Evolutionary conservation across 352 stramenopile genomes (phyloP), one percentile per base, ranked within the genome.

Genomic region (Globisporangium alternatum): DNA sequence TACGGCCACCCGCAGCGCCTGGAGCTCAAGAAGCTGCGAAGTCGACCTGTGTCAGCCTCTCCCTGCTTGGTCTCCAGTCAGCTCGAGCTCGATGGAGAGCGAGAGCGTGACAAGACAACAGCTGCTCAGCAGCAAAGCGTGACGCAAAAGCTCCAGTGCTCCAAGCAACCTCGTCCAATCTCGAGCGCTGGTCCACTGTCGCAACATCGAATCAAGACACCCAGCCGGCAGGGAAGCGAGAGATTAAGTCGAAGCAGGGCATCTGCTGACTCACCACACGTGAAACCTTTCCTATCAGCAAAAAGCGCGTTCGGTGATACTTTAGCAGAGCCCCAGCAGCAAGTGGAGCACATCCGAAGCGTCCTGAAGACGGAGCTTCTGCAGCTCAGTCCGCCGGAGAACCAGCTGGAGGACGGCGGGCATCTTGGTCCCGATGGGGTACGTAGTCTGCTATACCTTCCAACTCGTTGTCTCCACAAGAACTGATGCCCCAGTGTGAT

Each of bases 261-360:
- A 2, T 30, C n/a, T 49, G 5, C 15, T 7, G 17, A 49, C 12
- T 28, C 41, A 35, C 62, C 37, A 44, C 25, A 13, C 13, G 19
- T 19, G 21, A 63, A 68, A 28, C 45, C 35, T 15, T 63, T 68
- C 17, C 28, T 57, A 10, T 45, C 25, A 15, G 19, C 48, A 30
- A 22, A 17, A 9, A 37, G 19, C 8, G 15, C 10, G 3, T 30
- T 21, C 5, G 13, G 39, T 12, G 28, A 52, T 19, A 37, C 5
- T 17, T 21, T 30, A 35, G 54, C 44, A 19, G 62, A 67, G 12
- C 33, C 53, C 10, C 61, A 60, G 9, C 60, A 82, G 43, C 51
- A 74, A 30, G 66, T 74, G 28, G 79, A 90, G 5, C 81, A 89
- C 45, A 68, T 90, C 35, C 71, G 79, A 22, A 90, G 79, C 49